Conservation (phyloP, 2,329 filamentous ascomycete species). For the Fusarium sororula region DNA sequence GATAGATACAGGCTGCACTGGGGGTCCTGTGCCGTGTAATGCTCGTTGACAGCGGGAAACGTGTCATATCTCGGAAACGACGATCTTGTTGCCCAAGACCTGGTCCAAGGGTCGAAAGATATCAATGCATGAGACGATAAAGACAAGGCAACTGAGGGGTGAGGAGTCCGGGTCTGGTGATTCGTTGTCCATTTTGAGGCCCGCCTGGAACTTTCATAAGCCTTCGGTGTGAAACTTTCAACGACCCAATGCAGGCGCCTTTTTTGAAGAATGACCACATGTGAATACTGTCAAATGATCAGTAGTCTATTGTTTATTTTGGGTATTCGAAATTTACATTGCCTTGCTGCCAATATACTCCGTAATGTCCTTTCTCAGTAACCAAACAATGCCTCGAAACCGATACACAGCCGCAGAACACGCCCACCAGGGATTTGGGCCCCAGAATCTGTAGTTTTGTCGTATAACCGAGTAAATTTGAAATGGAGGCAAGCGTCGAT, state of each 20-base stretch:
- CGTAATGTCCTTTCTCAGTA: accelerated
- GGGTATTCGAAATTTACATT: background rate
- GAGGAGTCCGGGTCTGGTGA: background rate
- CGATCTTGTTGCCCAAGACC: background rate
- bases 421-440: no score
- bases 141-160: background rate
- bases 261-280: background rate
- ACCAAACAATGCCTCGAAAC: background rate
- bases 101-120: background rate
- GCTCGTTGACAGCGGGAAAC: background rate
- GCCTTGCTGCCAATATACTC: background rate
- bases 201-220: background rate
- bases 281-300: background rate
- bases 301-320: background rate
- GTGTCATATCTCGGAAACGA: background rate
- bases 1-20: accelerated
- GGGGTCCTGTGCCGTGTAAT: accelerated
- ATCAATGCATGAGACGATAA: background rate
- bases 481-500: no score
- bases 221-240: background rate
- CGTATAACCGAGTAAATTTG: no score
- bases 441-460: no score
- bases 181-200: background rate
- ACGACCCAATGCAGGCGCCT: background rate
- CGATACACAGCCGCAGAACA: background rate